These are phyloP conservation scores for Pseudevernia furfuracea DNA, from an alignment of 495 filamentous ascomycete species.

Conservation along the genomic window DNA sequence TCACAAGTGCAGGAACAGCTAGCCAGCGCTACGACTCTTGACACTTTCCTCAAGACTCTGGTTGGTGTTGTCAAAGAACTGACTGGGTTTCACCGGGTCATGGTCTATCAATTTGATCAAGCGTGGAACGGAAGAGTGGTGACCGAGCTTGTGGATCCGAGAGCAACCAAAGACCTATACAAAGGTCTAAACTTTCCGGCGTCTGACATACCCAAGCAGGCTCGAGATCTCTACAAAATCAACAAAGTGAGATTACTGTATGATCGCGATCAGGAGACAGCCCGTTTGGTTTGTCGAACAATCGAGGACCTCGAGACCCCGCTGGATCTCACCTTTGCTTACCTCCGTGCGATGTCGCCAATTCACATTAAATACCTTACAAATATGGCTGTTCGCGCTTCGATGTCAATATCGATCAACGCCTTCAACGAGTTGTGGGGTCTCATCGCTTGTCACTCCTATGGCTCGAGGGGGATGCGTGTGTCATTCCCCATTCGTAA, in stretches of 20 bases:
- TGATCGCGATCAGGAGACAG: constrained; percentile 61
- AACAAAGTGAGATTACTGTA: constrained; percentile 76
- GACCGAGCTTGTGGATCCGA: constrained; percentile 74
- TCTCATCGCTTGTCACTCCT: constrained; percentile 79
- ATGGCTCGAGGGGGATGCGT: constrained; percentile 71
- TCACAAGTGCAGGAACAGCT: constrained; percentile 77
- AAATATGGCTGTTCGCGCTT: constrained; percentile 86
- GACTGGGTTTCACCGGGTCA: constrained; percentile 86
- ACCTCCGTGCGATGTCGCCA: constrained; percentile 84
- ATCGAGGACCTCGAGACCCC: constrained; percentile 68
- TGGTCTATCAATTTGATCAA: constrained; percentile 90
- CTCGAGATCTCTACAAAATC: constrained; percentile 70
- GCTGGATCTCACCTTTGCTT: constrained; percentile 77
- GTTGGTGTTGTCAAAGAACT: constrained; percentile 79
- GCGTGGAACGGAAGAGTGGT: constrained; percentile 79
- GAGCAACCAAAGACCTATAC: constrained; percentile 76
- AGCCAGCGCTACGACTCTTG: constrained; percentile 58
- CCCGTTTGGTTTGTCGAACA: constrained; percentile 75
- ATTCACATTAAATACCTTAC: constrained; percentile 82
- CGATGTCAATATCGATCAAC: constrained; percentile 92
- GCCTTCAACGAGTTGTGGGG: constrained; percentile 84
- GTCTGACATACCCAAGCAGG: constrained; percentile 83
- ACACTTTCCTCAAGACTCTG: constrained; percentile 61
- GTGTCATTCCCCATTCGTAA: constrained; percentile 88
- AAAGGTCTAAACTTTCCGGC: constrained; percentile 88